phyloP scores from a whole-genome alignment of 768 basidiomycete species.

The Harrya chromipes region DNA sequence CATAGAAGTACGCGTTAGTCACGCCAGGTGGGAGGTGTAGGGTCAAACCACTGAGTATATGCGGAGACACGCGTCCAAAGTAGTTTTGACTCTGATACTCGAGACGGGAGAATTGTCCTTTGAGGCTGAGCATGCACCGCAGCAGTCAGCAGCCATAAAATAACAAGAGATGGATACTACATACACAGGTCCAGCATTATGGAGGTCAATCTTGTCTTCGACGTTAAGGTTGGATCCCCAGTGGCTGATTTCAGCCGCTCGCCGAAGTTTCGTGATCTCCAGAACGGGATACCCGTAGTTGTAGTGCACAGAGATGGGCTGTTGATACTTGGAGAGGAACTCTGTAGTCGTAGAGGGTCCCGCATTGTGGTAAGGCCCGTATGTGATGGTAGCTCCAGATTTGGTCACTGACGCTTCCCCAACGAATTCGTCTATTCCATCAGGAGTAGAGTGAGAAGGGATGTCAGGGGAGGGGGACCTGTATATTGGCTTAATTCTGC shows the following conservation, averaged over 20 bases:
- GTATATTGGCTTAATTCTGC: constrained; percentile 4
- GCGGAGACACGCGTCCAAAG: constrained; percentile 62
- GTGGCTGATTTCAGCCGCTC: constrained; percentile 89
- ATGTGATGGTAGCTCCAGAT: constrained; percentile 78
- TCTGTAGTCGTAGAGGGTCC: constrained; percentile 55
- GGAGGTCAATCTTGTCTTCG: constrained; percentile 81
- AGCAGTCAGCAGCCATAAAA: neutral
- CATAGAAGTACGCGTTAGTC: constrained; percentile 83
- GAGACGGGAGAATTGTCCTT: constrained; percentile 93
- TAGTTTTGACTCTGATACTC: constrained; percentile 77
- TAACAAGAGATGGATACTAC: constrained; percentile 29
- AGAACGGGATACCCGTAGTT: constrained; percentile 78
- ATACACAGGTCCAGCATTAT: constrained; percentile 88
- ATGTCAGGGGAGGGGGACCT: constrained; percentile 75
- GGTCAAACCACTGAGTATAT: constrained; percentile 69
- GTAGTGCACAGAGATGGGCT: constrained; percentile 74
- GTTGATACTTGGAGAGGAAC: constrained; percentile 62
- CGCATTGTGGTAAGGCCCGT: constrained; percentile 82
- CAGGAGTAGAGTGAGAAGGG: constrained; percentile 67
- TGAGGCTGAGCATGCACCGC: constrained; percentile 54
- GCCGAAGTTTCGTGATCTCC: constrained; percentile 66
- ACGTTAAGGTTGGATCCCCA: constrained; percentile 96
- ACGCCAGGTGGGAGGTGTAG: constrained; percentile 83
- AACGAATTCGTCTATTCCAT: constrained; percentile 56
- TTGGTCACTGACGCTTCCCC: constrained; percentile 62